Evolutionary conservation across 2,329 filamentous ascomycete species (phyloP), one percentile per base, ranked within the genome.

Genomic region (Ophiostoma quercus): DNA sequence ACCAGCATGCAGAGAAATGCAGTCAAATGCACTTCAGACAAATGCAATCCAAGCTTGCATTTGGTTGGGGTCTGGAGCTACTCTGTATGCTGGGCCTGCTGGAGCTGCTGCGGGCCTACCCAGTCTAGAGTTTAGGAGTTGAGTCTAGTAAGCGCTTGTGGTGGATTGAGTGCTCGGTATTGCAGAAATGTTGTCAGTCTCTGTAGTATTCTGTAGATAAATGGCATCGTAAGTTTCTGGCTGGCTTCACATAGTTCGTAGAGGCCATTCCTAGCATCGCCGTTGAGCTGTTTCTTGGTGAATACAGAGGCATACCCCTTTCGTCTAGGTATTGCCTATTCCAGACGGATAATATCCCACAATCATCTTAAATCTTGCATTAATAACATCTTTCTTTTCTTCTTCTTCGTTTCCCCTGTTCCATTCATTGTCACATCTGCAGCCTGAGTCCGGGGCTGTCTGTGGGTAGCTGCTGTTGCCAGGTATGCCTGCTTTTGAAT

Each of bases 321-420:
- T 41, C n/a, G 62, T 65, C 62, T 65, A 6, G 34, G 3, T 14
- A 39, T 65, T 65, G 7, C 62, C 62, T 65, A 41, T 65, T 65
- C 62, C 5, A 39, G 62, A 65, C 32, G 8, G 8, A 6, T n/a
- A n/a, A 32, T 65, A 37, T 39, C n/a, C 12, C 19, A 25, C 6
- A 12, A 12, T 11, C 22, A 25, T 57, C 22, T 22, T 9, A n/a
- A 16, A 63, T n/a, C 32, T 14, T 63, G n/a, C 19, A 9, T 11
- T 63, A 22, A n/a, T 39, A 8, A 9, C 60, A 34, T 34, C 34
- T 8, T 65, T n/a, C 62, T 22, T 39, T 63, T 39, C 37, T 39
- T 39, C 32, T 14, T 12, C 11, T 65, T 65, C 32, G 25, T 29
- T 7, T 1, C 9, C 19, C 37, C 62, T 34, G 29, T 32, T n/a